Base-by-base conservation (phyloP, 2,329 filamentous ascomycete species). In the Talaromyces verruculosus region DNA sequence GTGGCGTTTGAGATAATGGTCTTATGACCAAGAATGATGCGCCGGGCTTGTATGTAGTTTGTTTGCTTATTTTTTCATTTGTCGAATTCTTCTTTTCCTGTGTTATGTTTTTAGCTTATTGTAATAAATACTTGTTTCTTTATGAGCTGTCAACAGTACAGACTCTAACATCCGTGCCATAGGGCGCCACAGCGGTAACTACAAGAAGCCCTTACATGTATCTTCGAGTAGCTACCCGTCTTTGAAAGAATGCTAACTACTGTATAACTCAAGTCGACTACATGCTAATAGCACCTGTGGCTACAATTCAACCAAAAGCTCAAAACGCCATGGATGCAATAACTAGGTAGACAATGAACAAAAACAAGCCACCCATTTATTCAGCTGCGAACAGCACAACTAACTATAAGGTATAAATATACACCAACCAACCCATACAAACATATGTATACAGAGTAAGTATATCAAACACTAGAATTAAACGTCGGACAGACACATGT, bases 401-500 rank as follows among this genome's bases (percentile, higher is more conserved):
- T 57, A 22, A 22, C 1, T n/a, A 57, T 15, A 25, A 57, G 33
- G 19, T 25, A 57, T 37, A 57, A 39, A 22, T 37, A 22, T 22
- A 57, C n/a, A 22, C 53, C 10, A 22, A 22, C 33, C 33, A 39
- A 57, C n/a, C 53, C 33, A 51, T 11, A 35, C 30, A 57, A 39
- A 37, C 10, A 37, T 25, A 25, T 15, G 7, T 57, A 57, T 37
- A 39, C 19, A 37, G 10, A 25, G 10, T 28, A n/a, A 53, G 49
- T 13, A 53, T 57, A 55, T 37, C 39, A 57, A 37, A 57, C 53
- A 57, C 53, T 62, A 59, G 65, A 39, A 45, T 64, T 64, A 45
- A 64, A 64, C 17, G 47, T 1, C 19, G 61, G 49, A 43, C 51
- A 64, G 19, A 64, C 51, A 57, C 51, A 64, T 2, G 19, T 30